Percentiles rank a stretch among this genome's conserved stretches.
These are phyloP conservation scores for Hydrangea macrophylla DNA, from an alignment of 148 eudicot species.

Conservation along the genomic window DNA sequence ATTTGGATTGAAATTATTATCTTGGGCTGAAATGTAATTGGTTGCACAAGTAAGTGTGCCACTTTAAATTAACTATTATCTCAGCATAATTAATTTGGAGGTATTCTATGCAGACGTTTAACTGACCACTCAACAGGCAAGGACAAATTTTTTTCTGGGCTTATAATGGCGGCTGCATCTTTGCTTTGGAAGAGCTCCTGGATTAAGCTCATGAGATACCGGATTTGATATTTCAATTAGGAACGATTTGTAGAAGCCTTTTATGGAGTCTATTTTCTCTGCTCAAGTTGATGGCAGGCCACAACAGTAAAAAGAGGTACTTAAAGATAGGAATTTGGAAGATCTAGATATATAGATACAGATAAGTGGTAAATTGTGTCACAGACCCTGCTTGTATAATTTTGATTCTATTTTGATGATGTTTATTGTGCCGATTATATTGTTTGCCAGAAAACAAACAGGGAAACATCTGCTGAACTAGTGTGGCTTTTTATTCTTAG, in stretches of 20 bases:
- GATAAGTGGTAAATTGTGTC: slow-evolving; percentile 17
- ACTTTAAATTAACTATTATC: neutral
- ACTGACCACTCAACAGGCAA: slow-evolving; percentile 17
- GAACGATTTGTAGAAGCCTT: slow-evolving; percentile 6
- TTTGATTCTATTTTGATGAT: slow-evolving; percentile 11
- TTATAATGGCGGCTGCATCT: slow-evolving; percentile 11
- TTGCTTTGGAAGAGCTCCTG: slow-evolving; percentile 12
- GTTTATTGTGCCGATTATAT: neutral
- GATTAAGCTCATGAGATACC: slow-evolving; percentile 5
- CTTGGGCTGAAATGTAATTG: neutral
- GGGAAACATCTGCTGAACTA: neutral
- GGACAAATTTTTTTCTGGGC: slow-evolving; percentile 8
- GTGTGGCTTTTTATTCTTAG: neutral
- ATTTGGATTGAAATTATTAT: neutral
- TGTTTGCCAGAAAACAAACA: slow-evolving; percentile 2
- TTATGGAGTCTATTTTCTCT: slow-evolving; percentile 2
- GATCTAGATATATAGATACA: slow-evolving; percentile 14
- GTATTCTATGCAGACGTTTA: slow-evolving; percentile 42
- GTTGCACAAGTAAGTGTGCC: neutral
- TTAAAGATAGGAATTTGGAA: slow-evolving; percentile 2
- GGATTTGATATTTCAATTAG: neutral
- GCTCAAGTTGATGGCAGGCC: neutral
- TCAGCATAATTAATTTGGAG: slow-evolving; percentile 14
- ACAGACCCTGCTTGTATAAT: slow-evolving; percentile 16
- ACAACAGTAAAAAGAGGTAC: slow-evolving; percentile 4